Evolutionary conservation across 768 basidiomycete genomes (phyloP).

Genomic region (Termitomyces sp.): DNA sequence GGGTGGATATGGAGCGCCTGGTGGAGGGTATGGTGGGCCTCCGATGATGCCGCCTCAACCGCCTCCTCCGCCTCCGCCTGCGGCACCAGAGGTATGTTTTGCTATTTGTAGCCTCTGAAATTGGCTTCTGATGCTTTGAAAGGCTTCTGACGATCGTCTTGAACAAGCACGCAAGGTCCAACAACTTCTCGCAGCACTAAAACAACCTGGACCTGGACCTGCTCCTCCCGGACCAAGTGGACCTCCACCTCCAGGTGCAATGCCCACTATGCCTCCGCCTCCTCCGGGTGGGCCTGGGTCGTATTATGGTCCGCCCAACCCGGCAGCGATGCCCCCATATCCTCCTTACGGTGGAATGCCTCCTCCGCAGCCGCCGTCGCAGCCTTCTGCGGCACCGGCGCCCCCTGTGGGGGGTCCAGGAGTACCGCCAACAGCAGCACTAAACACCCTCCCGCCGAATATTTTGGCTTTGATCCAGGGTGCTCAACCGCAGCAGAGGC

Average conservation of each 20-base stretch:
- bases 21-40: slow-evolving; percentile 22
- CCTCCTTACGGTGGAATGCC: slow-evolving; percentile 27
- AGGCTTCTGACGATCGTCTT: slow-evolving; percentile 72
- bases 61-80: slow-evolving; percentile 26
- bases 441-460: slow-evolving; percentile 58
- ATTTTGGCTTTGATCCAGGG: slow-evolving; percentile 63
- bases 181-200: slow-evolving; percentile 78
- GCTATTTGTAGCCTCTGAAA: background rate
- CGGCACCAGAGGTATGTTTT: slow-evolving; percentile 10
- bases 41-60: slow-evolving; percentile 2
- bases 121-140: slow-evolving; percentile 2
- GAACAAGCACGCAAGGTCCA: slow-evolving; percentile 89
- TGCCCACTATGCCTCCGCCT: slow-evolving; percentile 27
- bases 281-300: slow-evolving; percentile 24
- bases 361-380: slow-evolving; percentile 16
- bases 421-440: slow-evolving; percentile 28
- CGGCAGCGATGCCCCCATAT: slow-evolving; percentile 29
- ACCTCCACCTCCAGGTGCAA: slow-evolving; percentile 27
- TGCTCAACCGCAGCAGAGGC: slow-evolving; percentile 38
- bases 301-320: slow-evolving; percentile 41
- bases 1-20: slow-evolving; percentile 23
- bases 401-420: slow-evolving; percentile 32
- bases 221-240: slow-evolving; percentile 23
- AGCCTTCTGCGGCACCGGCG: slow-evolving; percentile 26
- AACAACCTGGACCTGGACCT: slow-evolving; percentile 54